Evolutionary conservation across 1,139 yeast species (phyloP), one percentile per base, ranked within the genome.

Genomic region (Sugiyamaella paludigena): DNA sequence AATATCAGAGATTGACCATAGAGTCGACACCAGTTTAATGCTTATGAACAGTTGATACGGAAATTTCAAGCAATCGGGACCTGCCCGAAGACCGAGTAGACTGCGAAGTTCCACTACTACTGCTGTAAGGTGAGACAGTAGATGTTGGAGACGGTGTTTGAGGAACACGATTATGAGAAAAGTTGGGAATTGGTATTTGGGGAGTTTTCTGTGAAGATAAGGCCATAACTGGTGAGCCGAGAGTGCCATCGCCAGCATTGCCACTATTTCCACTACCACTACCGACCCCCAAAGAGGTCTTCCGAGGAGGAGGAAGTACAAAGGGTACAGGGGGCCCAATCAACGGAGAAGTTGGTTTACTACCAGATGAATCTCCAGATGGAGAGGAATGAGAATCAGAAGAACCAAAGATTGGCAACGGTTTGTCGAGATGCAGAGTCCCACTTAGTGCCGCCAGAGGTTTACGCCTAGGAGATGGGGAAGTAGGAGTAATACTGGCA

Each of bases 11-110:
- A n/a, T n/a, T n/a, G n/a, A n/a, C n/a, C n/a, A n/a, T n/a, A n/a
- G n/a, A n/a, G n/a, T n/a, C n/a, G n/a, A n/a, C n/a, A n/a, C 24
- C 5, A 19, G 19, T 10, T 40, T 16, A 42, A 42, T 42, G 45
- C 45, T 47, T 40, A 41, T 52, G 55, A 26, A 51, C 52, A 11
- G 50, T 52, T 13, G 60, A 49, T 30, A 55, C 60, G 11, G 63
- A 52, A n/a, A 60, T 54, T 45, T 60, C 61, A 37, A 60, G 41
- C 32, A 60, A 46, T 19, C 61, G 48, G 26, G 63, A 53, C 31
- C 63, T 50, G 33, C 48, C 29, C 35, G 45, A 7, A 26, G 44
- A 4, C 37, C 43, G 31, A 42, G 43, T 10, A 45, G 45, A 24
- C 19, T 12, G 30, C 9, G 42, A 13, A 36, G 24, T 9, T n/a